Base-by-base conservation (phyloP, 129 eudicot genomes). In the Saposhnikovia divaricata region DNA sequence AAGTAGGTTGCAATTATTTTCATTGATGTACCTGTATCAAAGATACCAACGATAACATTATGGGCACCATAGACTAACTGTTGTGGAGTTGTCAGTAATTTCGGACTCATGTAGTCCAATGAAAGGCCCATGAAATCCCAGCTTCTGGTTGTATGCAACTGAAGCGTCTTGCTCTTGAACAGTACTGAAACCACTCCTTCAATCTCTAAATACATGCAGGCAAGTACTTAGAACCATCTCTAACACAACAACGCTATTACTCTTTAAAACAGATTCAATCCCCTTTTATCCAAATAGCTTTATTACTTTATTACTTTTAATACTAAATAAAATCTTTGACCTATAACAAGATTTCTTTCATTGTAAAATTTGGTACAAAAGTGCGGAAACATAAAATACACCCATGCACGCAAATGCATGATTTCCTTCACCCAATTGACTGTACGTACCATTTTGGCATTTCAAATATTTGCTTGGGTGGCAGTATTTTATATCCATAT, bases 121-220 rank as follows among this genome's bases (percentile, higher is more conserved):
- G 81, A 72, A 71, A 92, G 94, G 44, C 94, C 97, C 90, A 87
- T 85, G 75, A 89, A 92, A 85, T 92, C 97, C 97, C 97, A 92
- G 89, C 92, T 92, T 88, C 97, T 85, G 19, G 97, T 92, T 28
- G 97, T 89, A 85, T 89, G 91, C 82, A 89, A 66, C 82, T 19
- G 27, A 76, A 89, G 34, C 37, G 78, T 86, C 75, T 40, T 75
- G 85, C 97, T 91, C 82, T 85, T 85, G 80, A 91, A 91, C 74
- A n/a, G n/a, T n/a, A 91, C 93, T 9, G 93, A 89, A 72, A 89
- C 77, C 79, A 91, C 97, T 72, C 79, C 85, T 61, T 86, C 77
- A 78, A 69, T 86, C 81, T 80, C 96, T 91, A 85, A 86, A 84
- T 28, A 34, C 37, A 76, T 50, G 13, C 12, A 13, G 15, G 27